Evolutionary conservation across 2,329 filamentous ascomycete genomes (phyloP).

Genomic region (Sporothrix protearum): DNA sequence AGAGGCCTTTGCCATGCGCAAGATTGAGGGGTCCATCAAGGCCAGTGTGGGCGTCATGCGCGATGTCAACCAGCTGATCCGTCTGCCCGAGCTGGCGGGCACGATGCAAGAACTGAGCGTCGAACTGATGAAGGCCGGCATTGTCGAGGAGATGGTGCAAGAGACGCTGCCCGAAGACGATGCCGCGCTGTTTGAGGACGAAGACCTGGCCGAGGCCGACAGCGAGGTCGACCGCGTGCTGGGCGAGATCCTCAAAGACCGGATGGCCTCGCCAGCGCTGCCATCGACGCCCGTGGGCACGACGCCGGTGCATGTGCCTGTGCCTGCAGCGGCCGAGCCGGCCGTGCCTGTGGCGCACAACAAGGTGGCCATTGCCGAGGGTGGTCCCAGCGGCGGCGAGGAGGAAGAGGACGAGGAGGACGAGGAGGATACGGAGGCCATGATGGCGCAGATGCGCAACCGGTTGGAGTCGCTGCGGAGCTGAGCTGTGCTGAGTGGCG

Average conservation of each 20-base stretch:
- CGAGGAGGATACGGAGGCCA: constrained; percentile 82
- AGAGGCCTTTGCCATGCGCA: constrained; percentile 90
- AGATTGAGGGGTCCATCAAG: constrained; percentile 89
- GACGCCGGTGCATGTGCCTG: constrained; percentile 50
- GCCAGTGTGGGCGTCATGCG: constrained; percentile 92
- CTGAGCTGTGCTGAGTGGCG: constrained; percentile 42
- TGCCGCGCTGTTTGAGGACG: constrained; percentile 62
- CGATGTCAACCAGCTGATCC: constrained; percentile 83
- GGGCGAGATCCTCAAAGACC: constrained; percentile 83
- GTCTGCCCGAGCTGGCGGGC: constrained; percentile 77
- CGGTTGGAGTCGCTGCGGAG: constrained; percentile 87
- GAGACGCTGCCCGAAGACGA: constrained; percentile 77
- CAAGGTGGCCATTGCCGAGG: constrained; percentile 49
- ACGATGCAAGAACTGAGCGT: constrained; percentile 86
- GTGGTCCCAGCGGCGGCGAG: constrained; percentile 49
- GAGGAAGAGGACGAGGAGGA: constrained; percentile 75
- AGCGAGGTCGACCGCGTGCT: constrained; percentile 89
- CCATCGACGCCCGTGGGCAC: constrained; percentile 53
- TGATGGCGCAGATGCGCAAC: constrained; percentile 91
- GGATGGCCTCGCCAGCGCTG: constrained; percentile 62
- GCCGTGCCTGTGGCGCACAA: constrained; percentile 30
- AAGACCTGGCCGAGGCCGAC: constrained; percentile 66
- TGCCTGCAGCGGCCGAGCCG: constrained; percentile 43
- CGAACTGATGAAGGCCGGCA: constrained; percentile 89
- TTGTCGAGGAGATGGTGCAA: constrained; percentile 96